A percentile compares a stretch with the other conserved stretches of the same genome.
Evolutionary conservation across 768 basidiomycete species (phyloP).

Genomic region (Aureoboletus auriporus): DNA sequence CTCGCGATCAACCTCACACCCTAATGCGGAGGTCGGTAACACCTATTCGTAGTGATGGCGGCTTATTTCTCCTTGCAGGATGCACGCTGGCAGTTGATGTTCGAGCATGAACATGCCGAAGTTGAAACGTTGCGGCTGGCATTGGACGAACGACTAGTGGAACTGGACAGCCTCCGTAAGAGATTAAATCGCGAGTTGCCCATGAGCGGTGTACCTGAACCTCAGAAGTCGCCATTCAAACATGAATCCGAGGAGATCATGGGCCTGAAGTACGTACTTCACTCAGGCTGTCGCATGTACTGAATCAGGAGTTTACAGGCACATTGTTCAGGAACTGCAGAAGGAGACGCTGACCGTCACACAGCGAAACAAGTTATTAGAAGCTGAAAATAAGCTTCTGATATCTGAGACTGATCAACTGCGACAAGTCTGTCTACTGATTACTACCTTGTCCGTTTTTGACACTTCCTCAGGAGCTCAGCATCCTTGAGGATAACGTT

Average conservation of each 20-base stretch:
- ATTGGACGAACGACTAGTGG: conserved; percentile 39
- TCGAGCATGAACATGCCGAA: conserved; percentile 30
- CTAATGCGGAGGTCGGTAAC: conserved; percentile 21
- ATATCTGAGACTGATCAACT: conserved; percentile 56
- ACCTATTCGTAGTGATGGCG: not conserved
- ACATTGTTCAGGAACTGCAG: conserved; percentile 85
- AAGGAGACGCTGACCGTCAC: conserved; percentile 65
- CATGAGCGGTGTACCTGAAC: conserved; percentile 36
- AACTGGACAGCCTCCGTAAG: conserved; percentile 57
- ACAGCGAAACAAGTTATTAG: conserved; percentile 67
- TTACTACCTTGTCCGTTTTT: not conserved
- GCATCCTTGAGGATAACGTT: conserved; percentile 70
- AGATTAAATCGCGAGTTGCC: conserved; percentile 55
- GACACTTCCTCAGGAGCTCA: conserved; percentile 55
- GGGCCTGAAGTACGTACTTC: conserved; percentile 64
- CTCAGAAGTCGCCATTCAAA: conserved; percentile 39
- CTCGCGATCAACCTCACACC: conserved; percentile 26
- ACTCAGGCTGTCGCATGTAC: not conserved
- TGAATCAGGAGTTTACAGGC: conserved; percentile 38
- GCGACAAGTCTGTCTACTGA: conserved; percentile 50
- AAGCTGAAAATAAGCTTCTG: conserved; percentile 72
- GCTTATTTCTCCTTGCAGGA: conserved; percentile 15
- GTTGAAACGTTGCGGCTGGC: conserved; percentile 28
- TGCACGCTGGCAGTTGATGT: conserved; percentile 24
- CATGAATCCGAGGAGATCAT: conserved; percentile 65